These are phyloP conservation scores for Alnus rubra DNA, from an alignment of 306 rosid species.

Conservation along the genomic window DNA sequence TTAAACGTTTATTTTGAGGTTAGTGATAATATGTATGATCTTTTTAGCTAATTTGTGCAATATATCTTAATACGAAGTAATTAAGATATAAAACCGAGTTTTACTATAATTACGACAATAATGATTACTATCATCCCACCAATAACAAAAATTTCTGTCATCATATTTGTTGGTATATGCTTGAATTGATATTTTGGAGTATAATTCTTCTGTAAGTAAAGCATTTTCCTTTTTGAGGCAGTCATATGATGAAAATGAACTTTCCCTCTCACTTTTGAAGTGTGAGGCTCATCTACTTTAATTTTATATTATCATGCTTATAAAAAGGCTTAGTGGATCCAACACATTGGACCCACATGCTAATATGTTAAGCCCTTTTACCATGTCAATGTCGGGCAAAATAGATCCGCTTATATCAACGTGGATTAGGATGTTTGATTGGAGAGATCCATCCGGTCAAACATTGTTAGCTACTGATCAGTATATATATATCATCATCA, in stretches of 20 bases:
- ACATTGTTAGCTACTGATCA: neutral
- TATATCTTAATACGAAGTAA: too few relatives aligned
- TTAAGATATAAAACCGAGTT: too few relatives aligned
- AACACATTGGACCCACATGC: constrained; percentile 56
- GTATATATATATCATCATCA: too few relatives aligned
- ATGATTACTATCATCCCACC: too few relatives aligned
- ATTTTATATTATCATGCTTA: constrained; percentile 50
- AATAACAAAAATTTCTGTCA: neutral
- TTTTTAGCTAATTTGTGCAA: too few relatives aligned
- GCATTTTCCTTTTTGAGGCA: constrained; percentile 13
- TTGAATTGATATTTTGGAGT: neutral
- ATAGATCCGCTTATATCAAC: constrained; percentile 28
- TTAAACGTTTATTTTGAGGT: neutral
- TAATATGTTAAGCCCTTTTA: constrained; percentile 9
- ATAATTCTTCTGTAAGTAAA: constrained; percentile 1
- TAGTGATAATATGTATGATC: too few relatives aligned
- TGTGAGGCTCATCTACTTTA: constrained; percentile 32
- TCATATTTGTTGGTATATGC: neutral
- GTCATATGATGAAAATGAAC: constrained; percentile 29
- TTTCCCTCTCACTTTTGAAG: constrained; percentile 40
- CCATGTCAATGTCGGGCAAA: constrained; percentile 28
- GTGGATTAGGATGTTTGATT: constrained; percentile 9
- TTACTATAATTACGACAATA: too few relatives aligned
- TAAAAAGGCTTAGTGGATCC: constrained; percentile 45
- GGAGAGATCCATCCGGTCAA: neutral